A percentile compares a stretch with the other conserved stretches of the same genome.
Evolutionary conservation across 2,329 filamentous ascomycete species (phyloP).

Genomic region (Gyromitra esculenta): DNA sequence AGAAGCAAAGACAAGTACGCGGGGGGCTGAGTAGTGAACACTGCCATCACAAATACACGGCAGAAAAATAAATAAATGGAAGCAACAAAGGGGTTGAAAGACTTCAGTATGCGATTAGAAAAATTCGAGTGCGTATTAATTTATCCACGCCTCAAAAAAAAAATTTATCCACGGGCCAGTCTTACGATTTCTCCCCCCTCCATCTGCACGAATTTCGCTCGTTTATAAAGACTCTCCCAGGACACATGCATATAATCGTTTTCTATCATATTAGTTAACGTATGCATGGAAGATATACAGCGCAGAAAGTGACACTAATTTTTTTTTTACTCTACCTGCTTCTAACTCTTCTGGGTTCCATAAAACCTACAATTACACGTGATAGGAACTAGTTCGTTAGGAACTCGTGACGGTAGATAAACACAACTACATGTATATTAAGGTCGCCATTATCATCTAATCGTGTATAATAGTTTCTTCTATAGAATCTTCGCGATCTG

Average conservation of each 20-base stretch:
- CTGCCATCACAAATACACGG: slow-evolving; percentile 4
- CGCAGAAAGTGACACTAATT: neutral
- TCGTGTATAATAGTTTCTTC: neutral
- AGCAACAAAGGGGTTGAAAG: neutral
- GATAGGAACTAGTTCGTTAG: too few species aligned
- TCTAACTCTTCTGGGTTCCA: neutral
- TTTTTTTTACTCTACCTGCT: neutral
- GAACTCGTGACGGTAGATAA: neutral
- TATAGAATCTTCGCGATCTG: neutral
- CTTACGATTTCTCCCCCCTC: neutral
- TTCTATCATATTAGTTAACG: neutral
- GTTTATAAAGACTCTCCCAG: neutral
- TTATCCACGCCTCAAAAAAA: neutral
- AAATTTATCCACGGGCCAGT: neutral
- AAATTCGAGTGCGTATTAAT: slow-evolving; percentile 1
- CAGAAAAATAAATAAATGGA: neutral
- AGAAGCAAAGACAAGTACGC: neutral
- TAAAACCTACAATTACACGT: neutral
- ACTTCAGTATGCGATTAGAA: neutral
- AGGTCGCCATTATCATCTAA: neutral
- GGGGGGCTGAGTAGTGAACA: neutral
- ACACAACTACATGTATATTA: neutral
- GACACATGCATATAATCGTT: neutral
- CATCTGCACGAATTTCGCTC: neutral
- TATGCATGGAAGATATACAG: neutral